phyloP scores from a whole-genome alignment of 345 rosid genomes.

The Boechera stricta region DNA sequence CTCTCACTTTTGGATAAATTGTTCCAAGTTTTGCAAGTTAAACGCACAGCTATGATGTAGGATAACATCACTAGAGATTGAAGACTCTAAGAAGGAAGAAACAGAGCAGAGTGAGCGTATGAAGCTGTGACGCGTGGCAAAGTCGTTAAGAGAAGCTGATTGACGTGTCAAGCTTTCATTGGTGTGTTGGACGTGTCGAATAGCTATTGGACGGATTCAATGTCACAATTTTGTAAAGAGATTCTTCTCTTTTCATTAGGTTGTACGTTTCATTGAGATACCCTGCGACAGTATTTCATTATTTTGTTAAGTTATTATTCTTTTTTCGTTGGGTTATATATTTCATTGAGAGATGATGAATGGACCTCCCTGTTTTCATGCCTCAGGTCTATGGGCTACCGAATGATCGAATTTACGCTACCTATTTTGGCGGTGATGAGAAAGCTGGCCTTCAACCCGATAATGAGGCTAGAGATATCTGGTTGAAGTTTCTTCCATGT shows the following conservation, averaged over 20 bases:
- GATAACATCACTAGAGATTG: too few species aligned
- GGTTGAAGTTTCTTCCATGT: constrained; percentile 84
- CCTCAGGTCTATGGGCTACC: constrained; percentile 76
- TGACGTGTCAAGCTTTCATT: too few species aligned
- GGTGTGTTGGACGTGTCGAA: too few species aligned
- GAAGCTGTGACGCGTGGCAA: too few species aligned
- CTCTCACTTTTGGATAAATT: not conserved
- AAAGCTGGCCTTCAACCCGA: constrained; percentile 87
- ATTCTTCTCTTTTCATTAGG: constrained; percentile 20
- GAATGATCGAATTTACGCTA: constrained; percentile 94
- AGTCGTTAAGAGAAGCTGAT: too few species aligned
- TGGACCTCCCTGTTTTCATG: constrained; percentile 14
- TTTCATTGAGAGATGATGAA: constrained; percentile 8
- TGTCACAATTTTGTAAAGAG: constrained; percentile 4
- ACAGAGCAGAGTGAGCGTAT: too few species aligned
- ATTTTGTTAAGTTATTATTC: not conserved
- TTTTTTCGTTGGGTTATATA: not conserved
- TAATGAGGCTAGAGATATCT: constrained; percentile 80
- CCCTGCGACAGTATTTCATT: not conserved
- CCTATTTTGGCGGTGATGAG: constrained; percentile 97
- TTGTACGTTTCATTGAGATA: too few species aligned
- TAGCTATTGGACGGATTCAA: too few species aligned
- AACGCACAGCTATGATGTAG: not conserved
- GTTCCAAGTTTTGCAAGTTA: not conserved
- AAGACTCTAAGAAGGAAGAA: too few species aligned